Evolutionary conservation across 75 land plant genomes (phyloP).

Genomic region (Azolla pinnata): DNA sequence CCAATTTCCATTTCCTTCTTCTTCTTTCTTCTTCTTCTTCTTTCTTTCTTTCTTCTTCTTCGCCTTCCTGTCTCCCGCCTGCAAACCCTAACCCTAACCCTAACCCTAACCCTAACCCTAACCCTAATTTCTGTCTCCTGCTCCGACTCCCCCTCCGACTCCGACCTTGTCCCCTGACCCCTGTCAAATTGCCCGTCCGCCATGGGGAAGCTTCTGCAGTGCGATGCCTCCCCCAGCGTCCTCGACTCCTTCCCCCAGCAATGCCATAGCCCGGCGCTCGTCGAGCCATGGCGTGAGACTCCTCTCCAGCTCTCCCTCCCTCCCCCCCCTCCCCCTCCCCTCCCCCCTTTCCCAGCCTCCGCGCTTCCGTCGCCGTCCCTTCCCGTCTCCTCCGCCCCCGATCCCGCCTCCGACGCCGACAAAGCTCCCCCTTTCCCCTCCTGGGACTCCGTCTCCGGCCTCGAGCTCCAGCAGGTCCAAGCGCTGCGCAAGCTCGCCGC

Average conservation of each 20-base stretch:
- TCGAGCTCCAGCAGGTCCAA: slow-evolving; percentile 21
- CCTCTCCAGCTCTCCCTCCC: not conserved
- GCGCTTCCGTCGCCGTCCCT: slow-evolving; percentile 12
- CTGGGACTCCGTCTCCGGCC: slow-evolving; percentile 33
- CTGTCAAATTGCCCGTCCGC: no score
- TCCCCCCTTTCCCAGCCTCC: slow-evolving; percentile 8
- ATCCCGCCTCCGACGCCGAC: no score
- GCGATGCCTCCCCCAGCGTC: slow-evolving; percentile 5
- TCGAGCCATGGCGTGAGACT: slow-evolving; percentile 3
- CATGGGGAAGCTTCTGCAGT: slow-evolving; percentile 9
- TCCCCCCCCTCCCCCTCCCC: not conserved
- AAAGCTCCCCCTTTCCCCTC: not conserved
- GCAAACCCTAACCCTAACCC: no score
- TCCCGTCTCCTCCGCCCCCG: not conserved
- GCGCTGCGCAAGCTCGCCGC: slow-evolving; percentile 20
- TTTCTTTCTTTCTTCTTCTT: no score
- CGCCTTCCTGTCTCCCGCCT: no score
- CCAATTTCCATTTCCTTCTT: no score
- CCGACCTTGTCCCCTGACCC: no score
- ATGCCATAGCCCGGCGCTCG: not conserved
- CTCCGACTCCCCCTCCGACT: no score
- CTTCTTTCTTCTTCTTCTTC: no score
- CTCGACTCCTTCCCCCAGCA: slow-evolving; percentile 2
- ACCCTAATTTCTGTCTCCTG: not conserved
- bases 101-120: no score